phyloP scores from a whole-genome alignment of 2,329 filamentous ascomycete species.

The Phoma herbarum region DNA sequence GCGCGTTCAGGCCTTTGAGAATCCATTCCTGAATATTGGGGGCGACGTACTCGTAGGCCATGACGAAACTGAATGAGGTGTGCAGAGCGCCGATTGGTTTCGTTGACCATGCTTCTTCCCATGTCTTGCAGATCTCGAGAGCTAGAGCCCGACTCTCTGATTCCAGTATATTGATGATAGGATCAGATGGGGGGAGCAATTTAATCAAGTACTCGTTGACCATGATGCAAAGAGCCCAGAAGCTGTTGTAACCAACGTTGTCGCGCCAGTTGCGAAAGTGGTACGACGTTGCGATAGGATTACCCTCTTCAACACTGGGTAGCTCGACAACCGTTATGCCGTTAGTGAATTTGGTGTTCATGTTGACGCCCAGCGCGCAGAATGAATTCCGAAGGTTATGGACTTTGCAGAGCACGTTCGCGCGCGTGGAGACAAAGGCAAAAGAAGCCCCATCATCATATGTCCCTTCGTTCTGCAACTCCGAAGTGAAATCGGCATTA shows the following conservation, averaged over 20 bases:
- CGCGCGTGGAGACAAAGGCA: slow-evolving; percentile 18
- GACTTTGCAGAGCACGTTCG: slow-evolving; percentile 35
- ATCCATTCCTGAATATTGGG: slow-evolving; percentile 41
- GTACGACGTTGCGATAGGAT: slow-evolving; percentile 36
- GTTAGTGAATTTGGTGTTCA: slow-evolving; percentile 35
- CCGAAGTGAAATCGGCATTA: slow-evolving; percentile 27
- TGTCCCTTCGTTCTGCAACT: slow-evolving; percentile 21
- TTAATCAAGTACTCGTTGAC: slow-evolving; percentile 43
- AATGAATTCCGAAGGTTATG: slow-evolving; percentile 38
- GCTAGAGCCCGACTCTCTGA: slow-evolving; percentile 40
- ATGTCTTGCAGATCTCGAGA: slow-evolving; percentile 47
- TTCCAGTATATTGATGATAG: slow-evolving; percentile 33
- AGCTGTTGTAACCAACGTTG: slow-evolving; percentile 44
- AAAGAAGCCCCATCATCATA: slow-evolving; percentile 4
- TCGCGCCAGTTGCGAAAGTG: slow-evolving; percentile 45
- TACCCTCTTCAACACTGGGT: slow-evolving; percentile 28
- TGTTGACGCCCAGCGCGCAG: slow-evolving; percentile 26
- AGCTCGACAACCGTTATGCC: slow-evolving; percentile 34
- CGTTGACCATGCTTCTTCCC: slow-evolving; percentile 47
- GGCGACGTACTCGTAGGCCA: slow-evolving; percentile 44
- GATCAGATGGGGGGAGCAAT: slow-evolving; percentile 37
- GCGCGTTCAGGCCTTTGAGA: slow-evolving; percentile 36
- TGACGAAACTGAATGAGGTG: slow-evolving; percentile 43
- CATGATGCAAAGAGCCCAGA: slow-evolving; percentile 45
- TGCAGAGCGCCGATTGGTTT: slow-evolving; percentile 47